Evolutionary conservation across 257 asterid genomes (phyloP).

Genomic region (Avicennia marina): DNA sequence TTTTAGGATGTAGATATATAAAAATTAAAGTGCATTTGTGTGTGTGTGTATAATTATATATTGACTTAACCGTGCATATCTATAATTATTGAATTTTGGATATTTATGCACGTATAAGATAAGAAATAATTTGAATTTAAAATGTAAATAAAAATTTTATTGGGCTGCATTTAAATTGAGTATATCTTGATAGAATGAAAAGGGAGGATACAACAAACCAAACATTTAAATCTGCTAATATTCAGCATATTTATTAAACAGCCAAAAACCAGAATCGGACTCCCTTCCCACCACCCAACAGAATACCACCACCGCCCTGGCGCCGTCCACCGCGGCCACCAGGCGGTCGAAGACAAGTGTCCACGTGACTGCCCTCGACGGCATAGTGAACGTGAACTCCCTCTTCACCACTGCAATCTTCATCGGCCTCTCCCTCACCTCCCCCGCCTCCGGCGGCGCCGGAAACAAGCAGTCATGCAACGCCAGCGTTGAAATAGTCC

Average conservation of each 20-base stretch:
- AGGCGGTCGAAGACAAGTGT: constrained; percentile 18
- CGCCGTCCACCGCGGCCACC: neutral
- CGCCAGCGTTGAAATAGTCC: constrained; percentile 8
- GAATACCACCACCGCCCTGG: neutral
- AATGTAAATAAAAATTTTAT: no score
- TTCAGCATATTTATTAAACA: neutral
- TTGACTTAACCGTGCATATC: no score
- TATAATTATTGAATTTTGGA: no score
- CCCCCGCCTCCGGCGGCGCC: constrained; percentile 15
- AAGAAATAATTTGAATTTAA: no score
- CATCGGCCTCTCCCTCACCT: constrained; percentile 33
- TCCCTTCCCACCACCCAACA: neutral
- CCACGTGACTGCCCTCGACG: constrained; percentile 39
- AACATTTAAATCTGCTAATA: no score
- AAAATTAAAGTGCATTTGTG: no score
- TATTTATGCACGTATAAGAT: no score
- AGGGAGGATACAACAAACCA: no score
- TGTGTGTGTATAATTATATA: no score
- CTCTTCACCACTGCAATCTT: constrained; percentile 37
- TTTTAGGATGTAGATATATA: no score
- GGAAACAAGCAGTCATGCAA: constrained; percentile 21
- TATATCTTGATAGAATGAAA: no score
- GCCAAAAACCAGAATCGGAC: neutral
- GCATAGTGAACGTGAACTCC: constrained; percentile 39
- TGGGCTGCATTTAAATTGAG: no score